These are phyloP conservation scores for Sordariomycetes sp. DNA, from an alignment of 2,329 filamentous ascomycete species.

Conservation along the genomic window DNA sequence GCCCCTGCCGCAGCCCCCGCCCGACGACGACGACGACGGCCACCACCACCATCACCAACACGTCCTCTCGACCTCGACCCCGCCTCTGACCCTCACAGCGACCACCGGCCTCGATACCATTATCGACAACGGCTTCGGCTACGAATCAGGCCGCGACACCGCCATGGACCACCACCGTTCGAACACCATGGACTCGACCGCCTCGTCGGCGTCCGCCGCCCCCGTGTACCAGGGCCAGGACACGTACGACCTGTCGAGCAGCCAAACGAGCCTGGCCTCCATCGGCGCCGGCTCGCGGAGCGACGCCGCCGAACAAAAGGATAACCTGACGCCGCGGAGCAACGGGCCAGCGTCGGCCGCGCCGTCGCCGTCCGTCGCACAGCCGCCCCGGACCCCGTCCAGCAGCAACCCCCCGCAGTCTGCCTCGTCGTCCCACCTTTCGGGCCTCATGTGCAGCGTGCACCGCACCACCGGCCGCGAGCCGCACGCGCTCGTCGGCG, in stretches of 20 bases:
- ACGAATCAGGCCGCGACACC: constrained; percentile 1
- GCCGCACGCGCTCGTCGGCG: constrained; percentile 82
- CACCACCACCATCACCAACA: neutral
- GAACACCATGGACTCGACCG: constrained; percentile 33
- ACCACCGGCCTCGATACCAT: constrained; percentile 15
- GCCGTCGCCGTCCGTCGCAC: constrained; percentile 38
- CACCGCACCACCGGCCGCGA: constrained; percentile 81
- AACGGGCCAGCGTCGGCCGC: constrained; percentile 39
- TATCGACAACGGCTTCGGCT: constrained; percentile 7
- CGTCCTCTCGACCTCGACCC: neutral
- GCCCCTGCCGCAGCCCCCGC: constrained; percentile 39
- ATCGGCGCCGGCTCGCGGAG: constrained; percentile 22
- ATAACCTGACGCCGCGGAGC: constrained; percentile 36
- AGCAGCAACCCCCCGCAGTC: constrained; percentile 16
- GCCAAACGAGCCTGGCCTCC: constrained; percentile 31
- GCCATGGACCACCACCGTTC: constrained; percentile 25
- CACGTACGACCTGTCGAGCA: constrained; percentile 26
- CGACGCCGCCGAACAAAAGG: constrained; percentile 14
- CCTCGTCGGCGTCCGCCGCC: constrained; percentile 12
- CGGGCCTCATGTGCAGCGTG: constrained; percentile 58
- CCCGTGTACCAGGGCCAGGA: constrained; percentile 21
- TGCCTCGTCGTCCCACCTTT: constrained; percentile 39
- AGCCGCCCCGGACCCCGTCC: constrained; percentile 12
- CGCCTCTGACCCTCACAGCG: constrained; percentile 1
- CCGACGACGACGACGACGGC: constrained; percentile 1